Base-by-base conservation (phyloP, 352 stramenopile species). In the Peronospora farinosa region DNA sequence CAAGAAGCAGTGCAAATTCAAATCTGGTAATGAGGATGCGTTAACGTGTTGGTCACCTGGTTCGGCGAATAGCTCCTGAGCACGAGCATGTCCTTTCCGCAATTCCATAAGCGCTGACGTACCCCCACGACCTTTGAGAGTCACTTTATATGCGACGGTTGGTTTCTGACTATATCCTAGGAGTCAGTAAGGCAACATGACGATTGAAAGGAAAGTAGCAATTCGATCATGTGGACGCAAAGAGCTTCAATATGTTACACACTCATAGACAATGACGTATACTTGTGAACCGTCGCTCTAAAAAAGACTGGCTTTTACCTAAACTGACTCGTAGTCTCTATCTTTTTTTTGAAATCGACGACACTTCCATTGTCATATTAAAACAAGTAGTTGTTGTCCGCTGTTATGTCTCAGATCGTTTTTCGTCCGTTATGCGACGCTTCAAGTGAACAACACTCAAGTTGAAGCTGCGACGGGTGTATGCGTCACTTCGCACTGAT, bases 61-160 rank as follows among this genome's bases (percentile, higher is more conserved):
- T 42, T 56, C 45, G 30, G 17, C n/a, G 25, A 50, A 41, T 35
- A 48, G 27, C 21, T 10, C 21, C 6, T n/a, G 11, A 46, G 38
- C 7, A 47, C 37, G 3, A 48, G 35, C 42, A 40, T 58, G 38
- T 5, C 28, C 28, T 33, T 56, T 40, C 23, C 57, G 43, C 27
- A n/a, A 42, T 48, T 51, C 38, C 38, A 37, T 31, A 6, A 23
- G 23, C 12, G 44, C 60, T 69, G 60, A 57, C 60, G 55, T 69
- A 59, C 55, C 45, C 19, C 38, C 36, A 39, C 51, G 45, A 65
- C 60, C 50, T 41, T 43, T 62, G 35, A 36, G 25, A 36, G 7
- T 12, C 12, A 9, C 3, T 6, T 15, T 6, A 38, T 40, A 51
- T 36, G 35, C 43, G 40, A 44, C 39, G 47, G 53, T 59, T 56